Evolutionary conservation across 768 basidiomycete genomes (phyloP), one percentile per base, ranked within the genome.

Genomic region (Baorangia bicolor): DNA sequence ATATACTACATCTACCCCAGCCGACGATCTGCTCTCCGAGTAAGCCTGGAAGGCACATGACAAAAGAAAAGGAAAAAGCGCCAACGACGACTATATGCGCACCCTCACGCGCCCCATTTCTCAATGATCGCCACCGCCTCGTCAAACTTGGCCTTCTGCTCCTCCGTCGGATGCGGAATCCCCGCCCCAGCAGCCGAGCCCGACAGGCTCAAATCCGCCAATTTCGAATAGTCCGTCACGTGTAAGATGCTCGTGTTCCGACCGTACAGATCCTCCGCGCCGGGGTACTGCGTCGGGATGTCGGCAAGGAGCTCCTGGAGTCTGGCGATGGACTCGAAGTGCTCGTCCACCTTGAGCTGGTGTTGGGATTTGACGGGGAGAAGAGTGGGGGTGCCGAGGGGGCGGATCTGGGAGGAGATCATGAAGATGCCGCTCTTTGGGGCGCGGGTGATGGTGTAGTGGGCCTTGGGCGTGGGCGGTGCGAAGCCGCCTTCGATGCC

Each of bases 191-290:
- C 79, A 14, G 76, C 78, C 63, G 84, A 85, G 2, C 88, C 81
- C 78, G 59, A 79, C 11, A 13, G 18, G 9, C 44, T 27, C 20
- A 61, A 4, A n/a, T 49, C 48, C n/a, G 3, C 16, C 14, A 37
- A 13, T 13, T 10, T 2, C 1, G 5, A 14, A 6, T 45, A 20
- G 0, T 55, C 40, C 5, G 49, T 81, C 8, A 72, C 76, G 74
- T 81, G 86, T 7, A 78, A 73, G 57, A 90, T 88, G 68, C 85
- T 83, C 10, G 78, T 86, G 67, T 89, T 77, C 59, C 83, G 58
- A 1, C 85, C 85, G 59, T 92, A 92, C 50, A 91, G 85, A 64
- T 92, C 89, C 68, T 87, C 74, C 42, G 80, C 82, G 2, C 85
- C 86, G 0, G 80, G 79, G 31, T 67, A 61, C 42, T 69, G 67